phyloP scores from a whole-genome alignment of 2,329 filamentous ascomycete genomes.

The Massarina eburnea region DNA sequence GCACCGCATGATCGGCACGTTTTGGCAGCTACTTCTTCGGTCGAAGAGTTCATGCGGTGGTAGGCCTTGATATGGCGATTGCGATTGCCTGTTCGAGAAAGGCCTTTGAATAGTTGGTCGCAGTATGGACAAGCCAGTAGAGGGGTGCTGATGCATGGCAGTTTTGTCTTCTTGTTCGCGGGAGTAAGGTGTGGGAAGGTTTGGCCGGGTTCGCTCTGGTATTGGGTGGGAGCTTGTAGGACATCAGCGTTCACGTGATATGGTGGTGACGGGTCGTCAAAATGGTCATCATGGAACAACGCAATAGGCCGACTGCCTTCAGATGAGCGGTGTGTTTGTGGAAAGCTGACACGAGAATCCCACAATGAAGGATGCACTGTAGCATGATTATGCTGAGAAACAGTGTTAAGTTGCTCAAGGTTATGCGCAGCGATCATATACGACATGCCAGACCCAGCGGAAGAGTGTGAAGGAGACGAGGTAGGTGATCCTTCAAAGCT shows the following conservation, averaged over 20 bases:
- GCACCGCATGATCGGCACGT: conserved; percentile 8
- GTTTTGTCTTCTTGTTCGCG: background rate
- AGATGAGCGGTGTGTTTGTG: background rate
- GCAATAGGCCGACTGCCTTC: background rate
- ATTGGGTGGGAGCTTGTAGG: background rate
- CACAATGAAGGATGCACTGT: background rate
- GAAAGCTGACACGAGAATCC: background rate
- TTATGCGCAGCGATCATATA: background rate
- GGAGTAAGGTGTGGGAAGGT: background rate
- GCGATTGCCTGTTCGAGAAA: conserved; percentile 10
- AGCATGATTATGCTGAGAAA: background rate
- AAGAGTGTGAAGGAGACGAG: background rate
- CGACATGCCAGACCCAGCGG: background rate
- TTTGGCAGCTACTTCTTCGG: background rate
- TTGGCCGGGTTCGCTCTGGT: background rate
- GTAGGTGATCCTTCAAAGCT: background rate
- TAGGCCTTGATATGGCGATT: conserved; percentile 7
- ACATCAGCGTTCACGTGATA: background rate
- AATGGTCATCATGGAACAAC: background rate
- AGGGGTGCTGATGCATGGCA: background rate
- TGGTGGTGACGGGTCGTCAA: background rate
- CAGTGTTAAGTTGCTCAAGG: background rate
- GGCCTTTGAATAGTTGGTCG: conserved; percentile 6
- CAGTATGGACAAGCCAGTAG: conserved; percentile 7
- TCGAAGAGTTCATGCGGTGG: background rate